Conservation (phyloP, 768 basidiomycete genomes). For the Kwoniella newhampshirensis region DNA sequence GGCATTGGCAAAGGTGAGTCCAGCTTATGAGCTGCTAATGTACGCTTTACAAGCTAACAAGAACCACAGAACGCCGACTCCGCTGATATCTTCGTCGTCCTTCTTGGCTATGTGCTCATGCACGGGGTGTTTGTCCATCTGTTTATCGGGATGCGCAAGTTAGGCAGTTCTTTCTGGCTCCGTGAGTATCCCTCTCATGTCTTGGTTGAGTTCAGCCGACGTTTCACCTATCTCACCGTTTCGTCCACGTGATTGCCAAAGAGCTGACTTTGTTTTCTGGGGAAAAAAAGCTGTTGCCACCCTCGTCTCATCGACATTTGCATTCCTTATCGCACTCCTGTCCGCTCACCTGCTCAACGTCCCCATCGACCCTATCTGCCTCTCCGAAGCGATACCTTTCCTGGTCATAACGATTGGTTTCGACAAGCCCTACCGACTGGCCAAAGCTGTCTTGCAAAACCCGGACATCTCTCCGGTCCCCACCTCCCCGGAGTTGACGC, state of each 20-base stretch:
- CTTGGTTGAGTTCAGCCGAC: too few relatives aligned
- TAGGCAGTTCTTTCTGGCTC: conserved; percentile 75
- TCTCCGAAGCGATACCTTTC: conserved; percentile 96
- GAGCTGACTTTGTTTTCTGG: background rate
- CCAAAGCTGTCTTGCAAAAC: conserved; percentile 82
- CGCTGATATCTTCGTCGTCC: conserved; percentile 89
- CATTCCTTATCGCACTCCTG: conserved; percentile 80
- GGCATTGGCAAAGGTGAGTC: conserved; percentile 72
- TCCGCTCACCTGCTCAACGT: conserved; percentile 72
- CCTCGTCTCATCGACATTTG: conserved; percentile 73
- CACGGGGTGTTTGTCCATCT: conserved; percentile 90
- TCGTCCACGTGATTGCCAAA: conserved; percentile 6
- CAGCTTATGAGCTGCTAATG: conserved; percentile 9
- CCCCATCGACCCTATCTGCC: conserved; percentile 84
- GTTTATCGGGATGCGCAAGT: conserved; percentile 78
- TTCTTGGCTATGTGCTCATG: conserved; percentile 93
- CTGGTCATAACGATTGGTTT: conserved; percentile 96
- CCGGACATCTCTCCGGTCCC: conserved; percentile 58
- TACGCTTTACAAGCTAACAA: conserved; percentile 13
- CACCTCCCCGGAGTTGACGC: conserved; percentile 42
- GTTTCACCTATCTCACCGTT: too few relatives aligned
- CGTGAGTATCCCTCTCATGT: too few relatives aligned
- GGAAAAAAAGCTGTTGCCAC: conserved; percentile 66
- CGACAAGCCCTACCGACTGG: conserved; percentile 92
- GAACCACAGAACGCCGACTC: conserved; percentile 88